A percentile compares a stretch with the other conserved stretches of the same genome.
Evolutionary conservation across 169 alveolate species (phyloP).

Genomic region (Cryptosporidium sp.): DNA sequence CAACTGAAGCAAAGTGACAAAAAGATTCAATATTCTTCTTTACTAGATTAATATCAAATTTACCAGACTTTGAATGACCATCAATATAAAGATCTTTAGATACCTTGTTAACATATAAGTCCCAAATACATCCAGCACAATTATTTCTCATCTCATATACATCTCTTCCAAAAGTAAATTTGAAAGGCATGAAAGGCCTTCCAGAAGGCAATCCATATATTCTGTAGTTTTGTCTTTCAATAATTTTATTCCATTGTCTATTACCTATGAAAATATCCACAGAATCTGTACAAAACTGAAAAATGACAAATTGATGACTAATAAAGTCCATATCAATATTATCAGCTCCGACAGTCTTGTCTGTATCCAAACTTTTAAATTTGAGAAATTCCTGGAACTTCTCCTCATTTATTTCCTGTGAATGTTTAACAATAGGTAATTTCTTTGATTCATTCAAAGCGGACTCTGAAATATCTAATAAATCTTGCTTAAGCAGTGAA

Average conservation of each 20-base stretch:
- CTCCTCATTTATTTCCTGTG: not conserved
- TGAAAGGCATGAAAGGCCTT: conserved; percentile 61
- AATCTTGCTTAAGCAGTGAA: conserved; percentile 6
- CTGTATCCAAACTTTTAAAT: not conserved
- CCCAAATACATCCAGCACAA: conserved; percentile 72
- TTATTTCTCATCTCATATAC: conserved; percentile 66
- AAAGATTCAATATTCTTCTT: conserved; percentile 43
- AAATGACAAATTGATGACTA: conserved; percentile 26
- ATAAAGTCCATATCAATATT: not conserved
- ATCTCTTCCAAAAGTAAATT: conserved; percentile 55
- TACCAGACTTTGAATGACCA: conserved; percentile 55
- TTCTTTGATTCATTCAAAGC: conserved; percentile 21
- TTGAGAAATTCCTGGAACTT: conserved; percentile 7
- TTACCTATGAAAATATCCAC: conserved; percentile 60
- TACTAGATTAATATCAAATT: conserved; percentile 12
- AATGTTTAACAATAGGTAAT: not conserved
- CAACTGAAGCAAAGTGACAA: conserved; percentile 68
- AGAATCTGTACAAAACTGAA: conserved; percentile 60
- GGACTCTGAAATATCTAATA: conserved; percentile 8
- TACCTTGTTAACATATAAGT: conserved; percentile 17
- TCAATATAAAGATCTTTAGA: conserved; percentile 40
- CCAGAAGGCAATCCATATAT: conserved; percentile 69
- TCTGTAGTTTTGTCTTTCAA: conserved; percentile 42
- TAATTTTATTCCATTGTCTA: conserved; percentile 57
- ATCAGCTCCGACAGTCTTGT: not conserved